Percentiles rank a stretch among this genome's conserved stretches.
phyloP scores from a whole-genome alignment of 1,284 basidiomycete genomes.

The Cutaneotrichosporon sp. region DNA sequence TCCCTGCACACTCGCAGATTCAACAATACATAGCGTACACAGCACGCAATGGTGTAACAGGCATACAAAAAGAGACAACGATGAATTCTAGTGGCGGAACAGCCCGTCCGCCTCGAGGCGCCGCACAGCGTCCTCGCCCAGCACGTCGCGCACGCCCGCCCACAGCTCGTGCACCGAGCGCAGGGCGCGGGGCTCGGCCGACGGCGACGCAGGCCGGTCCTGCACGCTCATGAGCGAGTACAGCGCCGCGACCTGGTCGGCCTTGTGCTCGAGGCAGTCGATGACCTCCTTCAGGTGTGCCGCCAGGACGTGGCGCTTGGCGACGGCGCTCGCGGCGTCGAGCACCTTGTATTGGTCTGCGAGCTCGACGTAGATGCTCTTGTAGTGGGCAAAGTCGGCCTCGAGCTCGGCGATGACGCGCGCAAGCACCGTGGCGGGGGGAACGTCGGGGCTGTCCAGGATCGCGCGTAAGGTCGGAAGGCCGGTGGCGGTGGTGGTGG shows the following conservation, averaged over 20 bases:
- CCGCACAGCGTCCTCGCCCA: conserved; percentile 41
- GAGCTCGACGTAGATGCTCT: conserved; percentile 83
- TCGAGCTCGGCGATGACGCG: conserved; percentile 79
- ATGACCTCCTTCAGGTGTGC: conserved; percentile 85
- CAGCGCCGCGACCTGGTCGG: conserved; percentile 81
- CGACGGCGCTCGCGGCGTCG: conserved; percentile 75
- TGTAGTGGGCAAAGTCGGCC: conserved; percentile 87
- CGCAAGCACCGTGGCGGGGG: conserved; percentile 78
- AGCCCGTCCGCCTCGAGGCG: conserved; percentile 36
- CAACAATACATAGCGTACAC: conserved; percentile 2
- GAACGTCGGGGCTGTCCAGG: conserved; percentile 60
- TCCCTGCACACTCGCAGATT: background rate
- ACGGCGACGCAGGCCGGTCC: conserved; percentile 53
- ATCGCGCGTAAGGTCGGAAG: conserved; percentile 57
- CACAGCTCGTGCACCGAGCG: conserved; percentile 39
- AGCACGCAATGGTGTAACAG: conserved; percentile 1
- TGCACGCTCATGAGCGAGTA: conserved; percentile 75
- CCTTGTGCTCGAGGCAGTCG: conserved; percentile 83
- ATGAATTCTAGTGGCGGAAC: conserved; percentile 8
- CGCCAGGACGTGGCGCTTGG: conserved; percentile 76
- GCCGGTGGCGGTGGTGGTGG: background rate
- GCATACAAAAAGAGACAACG: background rate
- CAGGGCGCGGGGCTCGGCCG: background rate
- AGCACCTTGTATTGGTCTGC: conserved; percentile 86
- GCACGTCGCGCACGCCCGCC: conserved; percentile 38